Evolutionary conservation across 1,284 basidiomycete species (phyloP), one percentile per base, ranked within the genome.

Genomic region (Pholiota adiposa): DNA sequence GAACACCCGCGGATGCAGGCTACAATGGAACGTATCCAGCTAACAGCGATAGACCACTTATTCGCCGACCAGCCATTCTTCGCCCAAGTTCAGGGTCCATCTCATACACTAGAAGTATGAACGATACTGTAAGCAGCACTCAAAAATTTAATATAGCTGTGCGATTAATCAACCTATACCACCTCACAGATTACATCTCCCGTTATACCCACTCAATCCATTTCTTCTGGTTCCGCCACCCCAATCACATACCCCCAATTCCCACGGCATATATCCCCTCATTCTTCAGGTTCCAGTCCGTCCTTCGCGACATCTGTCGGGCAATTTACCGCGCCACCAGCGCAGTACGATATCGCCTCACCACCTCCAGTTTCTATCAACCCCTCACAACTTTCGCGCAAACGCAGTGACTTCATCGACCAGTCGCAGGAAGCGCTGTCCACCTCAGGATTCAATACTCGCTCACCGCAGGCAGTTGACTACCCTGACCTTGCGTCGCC

Each of bases 351-450:
- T 41, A 81, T 83, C 50, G 63, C 89, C 0, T 83, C 92, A 1
- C 90, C 89, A 18, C 90, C 93, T 1, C 87, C 87, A 69, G 92
- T 90, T 11, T 93, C 93, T 33, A 85, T 92, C 65, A 90, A 88
- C 64, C 85, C 88, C 38, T 87, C 90, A 11, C 69, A 71, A 1
- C 75, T 92, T 3, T 83, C 92, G 0, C 84, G 93, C 16, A 82
- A 91, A 64, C 83, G 92, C 53, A 90, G 86, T 67, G 92, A 94
- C 65, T 93, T 88, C 69, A 78, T 91, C 54, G 92, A 95, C 69
- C 89, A 91, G 66, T 86, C 87, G 9, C 87, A 88, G 66, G 85
- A 92, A 69, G 81, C 88, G 0, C 79, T 90, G 51, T 84, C 87
- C 7, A 79, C 82, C 43, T 76, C 50, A 65, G 72, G 77, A 63